phyloP scores from a whole-genome alignment of 2,329 filamentous ascomycete species.

The Fusarium cicatricum region DNA sequence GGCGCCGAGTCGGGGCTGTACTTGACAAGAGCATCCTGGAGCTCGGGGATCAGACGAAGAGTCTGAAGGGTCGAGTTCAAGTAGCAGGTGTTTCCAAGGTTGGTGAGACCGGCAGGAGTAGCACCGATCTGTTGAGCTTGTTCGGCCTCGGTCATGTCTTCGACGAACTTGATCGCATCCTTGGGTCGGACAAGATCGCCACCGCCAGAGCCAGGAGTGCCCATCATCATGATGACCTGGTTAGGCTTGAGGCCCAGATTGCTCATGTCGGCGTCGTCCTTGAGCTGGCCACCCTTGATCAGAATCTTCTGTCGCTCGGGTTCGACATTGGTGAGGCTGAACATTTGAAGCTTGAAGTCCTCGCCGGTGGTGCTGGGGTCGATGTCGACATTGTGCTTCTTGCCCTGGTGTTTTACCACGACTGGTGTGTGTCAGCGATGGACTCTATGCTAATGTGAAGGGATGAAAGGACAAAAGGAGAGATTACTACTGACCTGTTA shows the following conservation, averaged over 20 bases:
- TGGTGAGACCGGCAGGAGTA: slow-evolving; percentile 86
- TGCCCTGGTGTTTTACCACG: slow-evolving; percentile 93
- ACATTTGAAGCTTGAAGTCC: slow-evolving; percentile 95
- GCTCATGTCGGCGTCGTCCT: slow-evolving; percentile 89
- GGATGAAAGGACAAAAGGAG: not conserved
- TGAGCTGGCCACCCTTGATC: slow-evolving; percentile 92
- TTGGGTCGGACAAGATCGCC: slow-evolving; percentile 74
- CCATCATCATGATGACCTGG: slow-evolving; percentile 96
- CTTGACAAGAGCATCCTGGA: slow-evolving; percentile 78
- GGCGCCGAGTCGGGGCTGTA: slow-evolving; percentile 58
- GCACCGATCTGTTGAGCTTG: slow-evolving; percentile 83
- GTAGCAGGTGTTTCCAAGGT: slow-evolving; percentile 98
- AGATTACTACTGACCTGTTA: slow-evolving; percentile 57
- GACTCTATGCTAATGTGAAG: not conserved
- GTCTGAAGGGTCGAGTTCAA: slow-evolving; percentile 97
- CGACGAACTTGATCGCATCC: slow-evolving; percentile 85
- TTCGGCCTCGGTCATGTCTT: slow-evolving; percentile 98
- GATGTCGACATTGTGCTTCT: slow-evolving; percentile 93
- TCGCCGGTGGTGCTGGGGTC: slow-evolving; percentile 86
- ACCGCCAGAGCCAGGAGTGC: slow-evolving; percentile 77
- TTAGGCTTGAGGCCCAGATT: slow-evolving; percentile 86
- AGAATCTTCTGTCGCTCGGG: slow-evolving; percentile 96
- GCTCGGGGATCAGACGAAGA: slow-evolving; percentile 86
- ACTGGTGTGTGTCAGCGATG: slow-evolving; percentile 61
- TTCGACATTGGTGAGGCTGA: slow-evolving; percentile 93